These are phyloP conservation scores for Lactarius hatsudake DNA, from an alignment of 768 basidiomycete genomes.

Conservation along the genomic window DNA sequence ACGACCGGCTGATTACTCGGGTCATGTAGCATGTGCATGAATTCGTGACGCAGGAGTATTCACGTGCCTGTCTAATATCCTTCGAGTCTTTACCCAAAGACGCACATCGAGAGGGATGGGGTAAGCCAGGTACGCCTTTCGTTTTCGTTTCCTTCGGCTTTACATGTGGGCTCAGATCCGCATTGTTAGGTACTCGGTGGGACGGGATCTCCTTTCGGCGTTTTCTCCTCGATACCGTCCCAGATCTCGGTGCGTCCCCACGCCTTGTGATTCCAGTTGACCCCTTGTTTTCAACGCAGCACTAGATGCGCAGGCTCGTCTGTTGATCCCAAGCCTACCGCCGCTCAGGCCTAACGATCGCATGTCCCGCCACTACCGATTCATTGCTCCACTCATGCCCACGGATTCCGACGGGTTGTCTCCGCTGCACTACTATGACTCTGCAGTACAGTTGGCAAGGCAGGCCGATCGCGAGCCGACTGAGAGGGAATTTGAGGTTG, in stretches of 20 bases:
- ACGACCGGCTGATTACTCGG: too few relatives aligned
- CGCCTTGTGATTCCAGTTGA: background rate
- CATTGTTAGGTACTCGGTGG: conserved; percentile 51
- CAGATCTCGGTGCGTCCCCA: conserved; percentile 55
- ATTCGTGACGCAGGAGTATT: conserved; percentile 71
- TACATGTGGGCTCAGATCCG: background rate
- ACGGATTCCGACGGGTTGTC: conserved; percentile 63
- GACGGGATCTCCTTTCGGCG: conserved; percentile 63
- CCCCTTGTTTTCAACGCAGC: background rate
- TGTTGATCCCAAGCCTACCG: conserved; percentile 72
- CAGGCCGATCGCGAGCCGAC: conserved; percentile 57
- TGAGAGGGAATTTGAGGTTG: conserved; percentile 64
- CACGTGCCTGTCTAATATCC: conserved; percentile 68
- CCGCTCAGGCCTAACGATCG: conserved; percentile 65
- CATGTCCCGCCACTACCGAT: conserved; percentile 79
- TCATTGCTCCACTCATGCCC: conserved; percentile 59
- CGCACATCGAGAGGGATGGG: conserved; percentile 71
- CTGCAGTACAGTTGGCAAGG: conserved; percentile 69
- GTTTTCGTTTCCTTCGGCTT: conserved; percentile 7
- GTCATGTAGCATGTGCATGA: conserved; percentile 54
- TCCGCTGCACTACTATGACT: conserved; percentile 72
- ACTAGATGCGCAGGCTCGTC: conserved; percentile 64
- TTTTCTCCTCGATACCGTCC: conserved; percentile 67
- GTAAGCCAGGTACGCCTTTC: conserved; percentile 52
- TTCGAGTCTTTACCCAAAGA: conserved; percentile 70